These are phyloP conservation scores for Abortiporus biennis DNA, from an alignment of 1,284 basidiomycete genomes.

Conservation along the genomic window DNA sequence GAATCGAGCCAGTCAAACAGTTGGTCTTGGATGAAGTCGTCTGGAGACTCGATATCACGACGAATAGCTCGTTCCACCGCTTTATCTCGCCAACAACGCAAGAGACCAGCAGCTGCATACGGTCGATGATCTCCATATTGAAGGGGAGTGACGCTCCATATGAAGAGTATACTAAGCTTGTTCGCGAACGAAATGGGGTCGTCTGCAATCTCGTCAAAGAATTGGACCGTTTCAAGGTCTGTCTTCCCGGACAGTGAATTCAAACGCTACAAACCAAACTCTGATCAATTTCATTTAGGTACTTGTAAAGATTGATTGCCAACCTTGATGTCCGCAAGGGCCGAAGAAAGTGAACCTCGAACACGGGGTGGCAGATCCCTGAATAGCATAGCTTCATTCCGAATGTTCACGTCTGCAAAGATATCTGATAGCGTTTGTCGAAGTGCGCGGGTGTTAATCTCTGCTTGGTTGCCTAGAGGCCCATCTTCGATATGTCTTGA, in stretches of 20 bases:
- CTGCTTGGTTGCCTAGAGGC: conserved; percentile 28
- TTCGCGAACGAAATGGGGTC: conserved; percentile 45
- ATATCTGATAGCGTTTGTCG: conserved; percentile 41
- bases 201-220: conserved; percentile 48
- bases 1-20: conserved; percentile 85
- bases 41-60: conserved; percentile 48
- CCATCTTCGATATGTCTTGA: conserved; percentile 29
- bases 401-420: conserved; percentile 50
- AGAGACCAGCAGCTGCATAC: conserved; percentile 73
- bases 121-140: conserved; percentile 85
- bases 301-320: conserved; percentile 5
- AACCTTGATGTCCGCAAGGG: conserved; percentile 57
- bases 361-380: conserved; percentile 54
- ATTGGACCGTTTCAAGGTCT: conserved; percentile 55
- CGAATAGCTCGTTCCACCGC: conserved; percentile 55
- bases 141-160: conserved; percentile 81
- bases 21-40: conserved; percentile 60
- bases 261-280: conserved; percentile 71
- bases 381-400: conserved; percentile 79
- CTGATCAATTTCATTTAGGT: neutral
- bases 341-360: conserved; percentile 33
- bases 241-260: conserved; percentile 76
- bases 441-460: conserved; percentile 36
- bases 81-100: conserved; percentile 65
- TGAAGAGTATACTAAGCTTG: conserved; percentile 78